Evolutionary conservation across 768 basidiomycete genomes (phyloP).

Genomic region (Mycena capillaripes): DNA sequence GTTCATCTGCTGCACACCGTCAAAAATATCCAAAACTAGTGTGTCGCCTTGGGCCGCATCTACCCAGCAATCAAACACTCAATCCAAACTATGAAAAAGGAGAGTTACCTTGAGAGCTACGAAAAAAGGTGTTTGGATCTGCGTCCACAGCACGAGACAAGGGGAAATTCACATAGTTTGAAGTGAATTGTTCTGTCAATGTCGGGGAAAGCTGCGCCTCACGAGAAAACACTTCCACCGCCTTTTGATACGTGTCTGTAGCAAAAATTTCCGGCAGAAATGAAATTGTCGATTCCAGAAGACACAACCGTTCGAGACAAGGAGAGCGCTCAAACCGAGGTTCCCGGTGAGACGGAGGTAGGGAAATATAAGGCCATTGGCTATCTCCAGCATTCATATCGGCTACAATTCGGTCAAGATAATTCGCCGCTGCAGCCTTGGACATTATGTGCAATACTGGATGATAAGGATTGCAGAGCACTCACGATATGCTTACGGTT

Average conservation of each 20-base stretch:
- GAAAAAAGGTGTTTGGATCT: constrained; percentile 62
- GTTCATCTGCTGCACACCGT: constrained; percentile 40
- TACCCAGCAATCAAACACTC: neutral
- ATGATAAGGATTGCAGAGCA: constrained; percentile 24
- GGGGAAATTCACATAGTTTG: constrained; percentile 59
- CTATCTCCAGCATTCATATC: neutral
- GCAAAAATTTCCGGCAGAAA: constrained; percentile 25
- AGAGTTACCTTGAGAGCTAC: constrained; percentile 57
- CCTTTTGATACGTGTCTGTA: constrained; percentile 29
- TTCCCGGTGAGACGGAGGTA: neutral
- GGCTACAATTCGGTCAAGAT: constrained; percentile 54
- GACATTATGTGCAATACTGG: constrained; percentile 9
- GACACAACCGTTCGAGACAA: constrained; percentile 20
- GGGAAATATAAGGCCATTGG: constrained; percentile 23
- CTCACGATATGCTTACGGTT: constrained; percentile 73
- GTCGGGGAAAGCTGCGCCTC: constrained; percentile 51
- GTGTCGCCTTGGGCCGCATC: constrained; percentile 52
- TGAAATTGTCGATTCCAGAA: constrained; percentile 25
- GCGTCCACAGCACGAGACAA: constrained; percentile 72
- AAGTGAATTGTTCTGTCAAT: constrained; percentile 50
- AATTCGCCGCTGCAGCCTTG: constrained; percentile 52
- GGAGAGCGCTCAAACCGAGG: constrained; percentile 22
- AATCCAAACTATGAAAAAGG: neutral
- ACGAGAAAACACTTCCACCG: constrained; percentile 57
- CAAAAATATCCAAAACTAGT: constrained; percentile 54